These are phyloP conservation scores for Actinomortierella wolfii DNA, from an alignment of 371 early-diverging fungal species.

Conservation along the genomic window DNA sequence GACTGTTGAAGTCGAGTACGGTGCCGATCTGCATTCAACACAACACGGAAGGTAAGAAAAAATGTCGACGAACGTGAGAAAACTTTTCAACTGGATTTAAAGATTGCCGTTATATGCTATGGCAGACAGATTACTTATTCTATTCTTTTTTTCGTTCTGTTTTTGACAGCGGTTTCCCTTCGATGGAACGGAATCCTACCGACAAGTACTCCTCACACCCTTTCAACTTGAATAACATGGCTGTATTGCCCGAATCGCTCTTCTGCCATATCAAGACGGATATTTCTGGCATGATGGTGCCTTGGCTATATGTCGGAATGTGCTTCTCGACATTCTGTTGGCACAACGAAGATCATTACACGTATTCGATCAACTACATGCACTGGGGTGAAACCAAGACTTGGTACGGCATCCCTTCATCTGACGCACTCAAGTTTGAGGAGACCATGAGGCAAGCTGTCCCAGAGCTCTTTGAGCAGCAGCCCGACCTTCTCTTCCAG, in stretches of 20 bases:
- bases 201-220: constrained; percentile 67
- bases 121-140: constrained; percentile 14
- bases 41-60: constrained; percentile 82
- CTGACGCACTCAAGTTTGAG: constrained; percentile 84
- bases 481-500: constrained; percentile 93
- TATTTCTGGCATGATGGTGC: constrained; percentile 95
- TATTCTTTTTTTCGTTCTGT: background rate
- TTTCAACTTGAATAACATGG: constrained; percentile 91
- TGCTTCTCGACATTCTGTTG: constrained; percentile 96
- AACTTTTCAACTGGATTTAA: background rate
- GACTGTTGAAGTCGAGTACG: constrained; percentile 93
- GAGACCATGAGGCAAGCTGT: constrained; percentile 77
- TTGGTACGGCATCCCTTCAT: constrained; percentile 96
- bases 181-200: constrained; percentile 55
- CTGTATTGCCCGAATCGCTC: constrained; percentile 78
- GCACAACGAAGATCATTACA: constrained; percentile 97
- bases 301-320: constrained; percentile 98
- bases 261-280: constrained; percentile 88
- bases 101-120: constrained; percentile 11
- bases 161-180: constrained; percentile 73
- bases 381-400: constrained; percentile 97
- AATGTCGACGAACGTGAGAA: background rate
- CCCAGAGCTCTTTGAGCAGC: constrained; percentile 88
- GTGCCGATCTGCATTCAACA: constrained; percentile 92
- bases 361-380: constrained; percentile 95